Conservation (phyloP, 2,329 filamentous ascomycete species). For the Nemania sp. region DNA sequence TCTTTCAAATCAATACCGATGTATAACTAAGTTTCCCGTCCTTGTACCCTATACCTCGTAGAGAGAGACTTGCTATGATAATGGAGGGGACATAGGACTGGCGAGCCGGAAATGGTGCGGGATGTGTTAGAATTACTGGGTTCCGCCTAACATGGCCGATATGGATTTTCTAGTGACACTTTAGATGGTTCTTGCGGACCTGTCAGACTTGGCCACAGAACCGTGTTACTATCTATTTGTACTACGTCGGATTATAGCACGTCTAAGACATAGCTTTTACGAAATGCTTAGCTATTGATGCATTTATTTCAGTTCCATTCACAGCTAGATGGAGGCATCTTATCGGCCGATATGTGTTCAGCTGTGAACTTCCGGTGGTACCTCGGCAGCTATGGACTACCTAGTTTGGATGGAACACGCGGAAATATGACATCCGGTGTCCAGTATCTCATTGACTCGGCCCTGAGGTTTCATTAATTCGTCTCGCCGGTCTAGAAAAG, state of each 20-base stretch:
- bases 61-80: neutral
- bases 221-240: neutral
- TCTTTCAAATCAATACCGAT: slow-evolving; percentile 3
- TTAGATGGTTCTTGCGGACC: too few species aligned
- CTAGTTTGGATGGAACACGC: neutral
- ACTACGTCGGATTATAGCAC: too few species aligned
- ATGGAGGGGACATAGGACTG: neutral
- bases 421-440: neutral
- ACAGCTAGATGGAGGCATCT: neutral
- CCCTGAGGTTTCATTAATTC: neutral
- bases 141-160: too few species aligned
- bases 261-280: too few species aligned
- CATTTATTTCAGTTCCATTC: neutral
- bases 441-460: neutral
- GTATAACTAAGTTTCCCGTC: neutral
- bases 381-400: neutral
- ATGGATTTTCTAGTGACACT: too few species aligned
- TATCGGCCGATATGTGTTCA: neutral
- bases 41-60: neutral
- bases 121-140: neutral
- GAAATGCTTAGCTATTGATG: neutral
- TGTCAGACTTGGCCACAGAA: neutral
- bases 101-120: neutral
- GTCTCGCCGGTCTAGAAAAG: neutral
- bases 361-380: neutral